phyloP scores from a whole-genome alignment of 441 rosid species.

The Syzygium syzygioides region DNA sequence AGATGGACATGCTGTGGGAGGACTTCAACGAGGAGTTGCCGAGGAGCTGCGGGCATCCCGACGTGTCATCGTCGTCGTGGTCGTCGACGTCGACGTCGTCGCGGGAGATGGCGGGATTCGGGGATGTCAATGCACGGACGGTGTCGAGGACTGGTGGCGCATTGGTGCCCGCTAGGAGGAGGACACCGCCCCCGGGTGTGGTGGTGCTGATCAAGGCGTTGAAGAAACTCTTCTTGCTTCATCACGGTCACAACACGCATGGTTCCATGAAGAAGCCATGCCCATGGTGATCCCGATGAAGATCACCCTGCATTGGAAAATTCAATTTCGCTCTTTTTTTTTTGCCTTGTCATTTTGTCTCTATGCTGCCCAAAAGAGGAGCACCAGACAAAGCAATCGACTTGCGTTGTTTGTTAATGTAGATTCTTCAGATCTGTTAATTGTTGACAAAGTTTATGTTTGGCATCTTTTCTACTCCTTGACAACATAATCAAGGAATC shows the following conservation, averaged over 20 bases:
- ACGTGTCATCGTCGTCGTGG: background rate
- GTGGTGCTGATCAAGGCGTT: conserved; percentile 41
- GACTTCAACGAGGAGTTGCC: conserved; percentile 60
- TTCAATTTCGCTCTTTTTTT: background rate
- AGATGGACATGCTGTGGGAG: conserved; percentile 90
- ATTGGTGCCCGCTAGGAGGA: background rate
- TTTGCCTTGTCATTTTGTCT: background rate
- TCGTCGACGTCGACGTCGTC: background rate
- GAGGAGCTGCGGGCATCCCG: conserved; percentile 2
- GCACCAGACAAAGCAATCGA: background rate
- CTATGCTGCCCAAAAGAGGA: background rate
- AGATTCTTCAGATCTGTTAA: background rate
- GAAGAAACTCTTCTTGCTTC: conserved; percentile 51
- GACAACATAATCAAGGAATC: background rate
- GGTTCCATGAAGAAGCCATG: background rate
- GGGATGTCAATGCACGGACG: conserved; percentile 24
- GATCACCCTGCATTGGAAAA: background rate
- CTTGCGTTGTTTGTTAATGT: background rate
- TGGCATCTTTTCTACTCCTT: background rate
- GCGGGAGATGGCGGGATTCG: conserved; percentile 10
- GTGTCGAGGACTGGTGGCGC: conserved; percentile 14
- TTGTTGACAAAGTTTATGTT: background rate
- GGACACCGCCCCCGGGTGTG: conserved; percentile 19
- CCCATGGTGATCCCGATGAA: background rate
- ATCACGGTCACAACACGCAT: conserved; percentile 11